A percentile compares a stretch with the other conserved stretches of the same genome.
These are phyloP conservation scores for Russula earlei DNA, from an alignment of 768 basidiomycete species.

Conservation along the genomic window DNA sequence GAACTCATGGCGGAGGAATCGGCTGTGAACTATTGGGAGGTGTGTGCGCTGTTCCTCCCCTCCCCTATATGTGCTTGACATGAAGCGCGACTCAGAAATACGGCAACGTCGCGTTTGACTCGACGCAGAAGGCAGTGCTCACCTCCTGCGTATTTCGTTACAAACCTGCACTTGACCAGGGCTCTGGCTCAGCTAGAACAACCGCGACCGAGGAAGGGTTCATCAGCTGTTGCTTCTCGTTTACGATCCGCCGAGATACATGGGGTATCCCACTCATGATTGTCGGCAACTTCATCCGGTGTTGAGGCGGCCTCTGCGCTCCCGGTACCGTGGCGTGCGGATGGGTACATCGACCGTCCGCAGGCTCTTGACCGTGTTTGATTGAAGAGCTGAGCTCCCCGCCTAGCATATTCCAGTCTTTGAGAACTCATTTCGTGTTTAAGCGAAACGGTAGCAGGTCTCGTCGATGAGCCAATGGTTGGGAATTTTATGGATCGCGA, in stretches of 20 bases:
- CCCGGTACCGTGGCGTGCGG: too few species aligned
- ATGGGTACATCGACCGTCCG: too few species aligned
- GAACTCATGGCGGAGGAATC: conserved; percentile 97
- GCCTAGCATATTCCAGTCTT: too few species aligned
- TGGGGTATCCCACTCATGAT: conserved; percentile 88
- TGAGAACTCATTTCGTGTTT: too few species aligned
- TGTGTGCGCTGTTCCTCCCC: conserved; percentile 25
- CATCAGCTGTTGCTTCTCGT: conserved; percentile 86
- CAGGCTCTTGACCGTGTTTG: background rate
- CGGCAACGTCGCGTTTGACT: conserved; percentile 85
- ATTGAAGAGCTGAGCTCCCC: too few species aligned
- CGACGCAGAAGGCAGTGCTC: conserved; percentile 85
- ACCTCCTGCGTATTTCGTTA: conserved; percentile 84
- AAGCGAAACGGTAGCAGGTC: too few species aligned
- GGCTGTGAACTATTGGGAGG: conserved; percentile 98
- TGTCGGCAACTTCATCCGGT: conserved; percentile 81
- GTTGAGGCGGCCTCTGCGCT: background rate
- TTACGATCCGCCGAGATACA: conserved; percentile 75
- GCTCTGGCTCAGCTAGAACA: conserved; percentile 23
- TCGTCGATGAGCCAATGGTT: too few species aligned
- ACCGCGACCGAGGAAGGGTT: conserved; percentile 56
- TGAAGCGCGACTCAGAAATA: conserved; percentile 60
- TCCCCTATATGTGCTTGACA: background rate
- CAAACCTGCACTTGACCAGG: conserved; percentile 52
- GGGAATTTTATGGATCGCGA: too few species aligned